Base-by-base conservation (phyloP, 805 yeast genomes). In the Zygotorulaspora chibaensis region DNA sequence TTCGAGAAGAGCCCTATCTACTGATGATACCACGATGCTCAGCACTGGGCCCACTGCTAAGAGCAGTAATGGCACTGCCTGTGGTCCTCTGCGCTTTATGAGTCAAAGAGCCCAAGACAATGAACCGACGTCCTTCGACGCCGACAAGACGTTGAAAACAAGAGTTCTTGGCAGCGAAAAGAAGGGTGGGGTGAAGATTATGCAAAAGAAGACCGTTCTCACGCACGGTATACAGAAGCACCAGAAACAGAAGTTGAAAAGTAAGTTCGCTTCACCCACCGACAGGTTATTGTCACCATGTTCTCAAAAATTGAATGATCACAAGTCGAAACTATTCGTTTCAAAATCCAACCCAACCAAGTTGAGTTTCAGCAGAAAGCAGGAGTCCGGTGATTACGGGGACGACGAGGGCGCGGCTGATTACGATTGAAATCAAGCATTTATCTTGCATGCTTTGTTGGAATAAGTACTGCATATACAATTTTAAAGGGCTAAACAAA, bases 271-370 rank as follows among this genome's bases (percentile, higher is more conserved):
- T 7, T 77, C 83, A 11, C 84, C 84, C 36, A 80, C 85, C 2
- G 85, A 80, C 54, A 74, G 68, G 40, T 51, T 79, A 51, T 60
- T 79, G 61, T 77, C 83, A 3, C 84, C 84, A 25, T 76, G 83
- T 55, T 71, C 83, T 1, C 75, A 76, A 51, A 79, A 76, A 59
- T 61, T 80, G 48, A 75, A 61, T 48, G 74, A 73, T 30, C 81
- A 77, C 52, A 75, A 72, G 60, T 50, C 62, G 8, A 61, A 55
- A 51, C 45, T 61, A 37, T 52, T 47, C 35, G 46, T 41, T 15
- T 43, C 53, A 12, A 53, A 51, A 20, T 43, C 56, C 12, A 49
- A 53, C 27, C 58, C 59, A 8, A 49, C 54, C n/a, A 53, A 50
- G 31, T 40, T 56, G 44, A 50, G 33, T 37, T 48, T 47, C 30